Percentiles rank a stretch among this genome's conserved stretches.
Evolutionary conservation across 1,284 basidiomycete species (phyloP).

Genomic region (Schizophyllum amplum): DNA sequence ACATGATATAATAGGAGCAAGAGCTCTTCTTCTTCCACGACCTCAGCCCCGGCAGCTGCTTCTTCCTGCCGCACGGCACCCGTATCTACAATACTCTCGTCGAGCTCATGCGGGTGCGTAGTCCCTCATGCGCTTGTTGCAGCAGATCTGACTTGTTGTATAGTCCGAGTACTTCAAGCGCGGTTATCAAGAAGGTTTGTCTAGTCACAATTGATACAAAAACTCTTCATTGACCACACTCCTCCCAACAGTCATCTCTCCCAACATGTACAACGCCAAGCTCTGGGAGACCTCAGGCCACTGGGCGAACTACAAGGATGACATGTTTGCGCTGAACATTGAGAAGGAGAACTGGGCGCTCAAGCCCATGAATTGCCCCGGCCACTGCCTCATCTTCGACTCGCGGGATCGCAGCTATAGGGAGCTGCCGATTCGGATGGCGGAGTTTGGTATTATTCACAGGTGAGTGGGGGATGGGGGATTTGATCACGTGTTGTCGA

Average conservation of each 20-base stretch:
- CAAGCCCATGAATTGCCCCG: conserved; percentile 99
- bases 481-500: too few relatives aligned
- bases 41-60: conserved; percentile 88
- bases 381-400: conserved; percentile 96
- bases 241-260: conserved; percentile 77
- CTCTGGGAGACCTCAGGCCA: conserved; percentile 99
- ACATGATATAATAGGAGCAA: conserved; percentile 79
- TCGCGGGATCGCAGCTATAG: conserved; percentile 91
- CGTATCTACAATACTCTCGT: conserved; percentile 94
- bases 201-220: background rate
- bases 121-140: conserved; percentile 1
- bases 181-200: conserved; percentile 75
- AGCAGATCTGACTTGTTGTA: conserved; percentile 6
- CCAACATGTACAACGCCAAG: conserved; percentile 96
- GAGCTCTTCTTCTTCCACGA: conserved; percentile 99
- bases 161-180: conserved; percentile 80
- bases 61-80: conserved; percentile 97
- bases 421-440: conserved; percentile 95
- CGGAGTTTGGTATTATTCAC: conserved; percentile 97
- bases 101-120: conserved; percentile 79
- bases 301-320: conserved; percentile 96
- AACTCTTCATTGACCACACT: conserved; percentile 1
- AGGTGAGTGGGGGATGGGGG: too few relatives aligned
- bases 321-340: conserved; percentile 92
- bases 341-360: conserved; percentile 95